phyloP scores from a whole-genome alignment of 2,329 filamentous ascomycete species.

The Helicocarpus griseus region DNA sequence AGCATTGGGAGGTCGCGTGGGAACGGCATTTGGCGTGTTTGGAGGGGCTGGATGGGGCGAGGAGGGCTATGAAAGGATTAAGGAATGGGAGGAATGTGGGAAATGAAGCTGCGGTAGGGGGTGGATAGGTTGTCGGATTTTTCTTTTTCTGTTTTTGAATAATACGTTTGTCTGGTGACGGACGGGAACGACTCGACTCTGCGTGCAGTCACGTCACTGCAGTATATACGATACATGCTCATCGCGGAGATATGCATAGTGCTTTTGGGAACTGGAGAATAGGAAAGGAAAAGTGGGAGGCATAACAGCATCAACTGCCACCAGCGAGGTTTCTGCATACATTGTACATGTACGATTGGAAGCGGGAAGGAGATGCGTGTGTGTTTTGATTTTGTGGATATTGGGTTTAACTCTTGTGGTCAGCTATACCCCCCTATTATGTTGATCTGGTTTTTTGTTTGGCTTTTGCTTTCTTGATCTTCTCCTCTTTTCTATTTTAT shows the following conservation, averaged over 20 bases:
- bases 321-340: too few species aligned
- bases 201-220: background rate
- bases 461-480: background rate
- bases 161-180: background rate
- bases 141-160: background rate
- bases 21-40: constrained; percentile 37
- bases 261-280: background rate
- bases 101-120: too few species aligned
- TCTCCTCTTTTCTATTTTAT: background rate
- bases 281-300: background rate
- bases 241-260: background rate
- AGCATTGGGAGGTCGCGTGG: constrained; percentile 40
- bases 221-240: background rate
- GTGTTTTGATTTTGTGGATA: too few species aligned
- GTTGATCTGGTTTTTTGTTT: background rate
- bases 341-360: constrained; percentile 1
- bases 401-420: too few species aligned
- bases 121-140: too few species aligned
- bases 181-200: too few species aligned
- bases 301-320: too few species aligned
- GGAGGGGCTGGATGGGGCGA: constrained; percentile 21
- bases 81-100: too few species aligned
- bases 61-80: constrained; percentile 9
- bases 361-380: too few species aligned
- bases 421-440: background rate